Base-by-base conservation (phyloP, 306 rosid genomes). In the Castanea mollissima region DNA sequence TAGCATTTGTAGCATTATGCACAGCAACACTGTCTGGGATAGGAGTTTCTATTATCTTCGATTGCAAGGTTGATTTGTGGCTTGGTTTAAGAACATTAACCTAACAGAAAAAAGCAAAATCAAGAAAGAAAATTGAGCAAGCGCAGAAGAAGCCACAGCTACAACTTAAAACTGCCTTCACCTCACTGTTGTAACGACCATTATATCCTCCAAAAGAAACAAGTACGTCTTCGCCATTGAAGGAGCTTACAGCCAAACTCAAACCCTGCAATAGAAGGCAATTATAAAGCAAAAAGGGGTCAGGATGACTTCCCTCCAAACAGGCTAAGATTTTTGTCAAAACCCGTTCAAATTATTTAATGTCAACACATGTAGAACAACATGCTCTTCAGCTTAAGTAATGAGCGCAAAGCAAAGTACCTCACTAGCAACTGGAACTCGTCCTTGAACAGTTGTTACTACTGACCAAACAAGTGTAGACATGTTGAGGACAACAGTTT, bases 381-480 rank as follows among this genome's bases (percentile, higher is more conserved):
- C 16, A 23, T 3, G 32, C 56, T 34, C 16, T 70, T 21, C 32
- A 70, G 46, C 34, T 27, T 32, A 65, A 58, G 29, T 32, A 74
- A 35, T 27, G n/a, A 81, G 4, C 56, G 78, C 55, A 62, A 77
- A 76, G 27, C 38, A 69, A 69, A 59, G 63, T 86, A 94, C 97
- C 98, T 94, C 97, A 81, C 97, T 94, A 27, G 98, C 97, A 87
- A 94, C 80, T 57, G 97, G 92, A 82, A 92, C 88, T 16, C 93
- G 93, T 75, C 97, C 97, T 87, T 94, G 88, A 85, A 94, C 97
- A 46, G 92, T 88, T 81, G 98, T 92, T 72, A 94, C 94, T 62
- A 90, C 97, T 27, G 97, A 94, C 98, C 98, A 94, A 82, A 88
- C 90, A 82, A 92, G 88, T 14, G 98, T 89, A 75, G 97, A 92